Conservation (phyloP, 805 yeast genomes). For the Lipomyces sp. region DNA sequence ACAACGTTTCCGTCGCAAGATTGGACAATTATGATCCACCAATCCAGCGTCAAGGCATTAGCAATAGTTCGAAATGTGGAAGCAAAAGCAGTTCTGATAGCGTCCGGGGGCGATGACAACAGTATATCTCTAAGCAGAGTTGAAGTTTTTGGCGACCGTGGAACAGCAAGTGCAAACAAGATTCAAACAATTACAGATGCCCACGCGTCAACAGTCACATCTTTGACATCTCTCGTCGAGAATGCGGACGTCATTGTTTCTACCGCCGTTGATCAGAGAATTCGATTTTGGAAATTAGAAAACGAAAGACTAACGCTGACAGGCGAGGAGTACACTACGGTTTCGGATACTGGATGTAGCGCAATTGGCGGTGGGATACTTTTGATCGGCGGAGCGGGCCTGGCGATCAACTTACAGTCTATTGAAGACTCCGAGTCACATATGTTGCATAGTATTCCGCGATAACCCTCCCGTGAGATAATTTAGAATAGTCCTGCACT, state of each 20-base stretch:
- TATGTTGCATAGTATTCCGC: neutral
- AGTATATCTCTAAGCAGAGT: too few relatives aligned
- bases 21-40: slow-evolving; percentile 58
- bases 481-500: too few relatives aligned
- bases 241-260: slow-evolving; percentile 46
- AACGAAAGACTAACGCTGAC: slow-evolving; percentile 34
- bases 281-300: slow-evolving; percentile 59
- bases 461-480: too few relatives aligned
- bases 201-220: slow-evolving; percentile 84
- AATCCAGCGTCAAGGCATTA: slow-evolving; percentile 77
- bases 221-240: slow-evolving; percentile 44
- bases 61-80: slow-evolving; percentile 33
- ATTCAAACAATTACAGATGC: slow-evolving; percentile 48
- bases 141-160: slow-evolving; percentile 38
- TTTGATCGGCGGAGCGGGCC: slow-evolving; percentile 78
- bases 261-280: slow-evolving; percentile 79
- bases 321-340: slow-evolving; percentile 61
- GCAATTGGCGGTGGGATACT: slow-evolving; percentile 43
- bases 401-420: too few relatives aligned
- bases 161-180: slow-evolving; percentile 21
- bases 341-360: slow-evolving; percentile 86
- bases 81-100: slow-evolving; percentile 40
- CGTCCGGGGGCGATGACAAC: slow-evolving; percentile 95
- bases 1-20: slow-evolving; percentile 11
- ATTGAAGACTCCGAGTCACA: too few relatives aligned